Conservation (phyloP, 1,139 yeast genomes). For the Yamadazyma songkhlaensis region DNA sequence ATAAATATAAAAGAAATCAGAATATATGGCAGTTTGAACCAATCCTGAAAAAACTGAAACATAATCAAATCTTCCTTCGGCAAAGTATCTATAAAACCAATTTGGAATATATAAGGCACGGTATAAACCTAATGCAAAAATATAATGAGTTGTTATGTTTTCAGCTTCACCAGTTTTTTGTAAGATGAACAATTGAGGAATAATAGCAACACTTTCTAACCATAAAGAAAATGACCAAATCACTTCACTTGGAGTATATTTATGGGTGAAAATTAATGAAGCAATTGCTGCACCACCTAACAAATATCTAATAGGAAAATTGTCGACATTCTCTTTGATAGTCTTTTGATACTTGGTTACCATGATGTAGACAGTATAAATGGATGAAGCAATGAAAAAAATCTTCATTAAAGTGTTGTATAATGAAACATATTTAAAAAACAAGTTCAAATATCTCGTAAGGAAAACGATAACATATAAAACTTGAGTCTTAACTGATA, state of each 20-base stretch:
- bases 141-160: slow-evolving; percentile 84
- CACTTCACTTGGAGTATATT: slow-evolving; percentile 60
- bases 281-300: slow-evolving; percentile 59
- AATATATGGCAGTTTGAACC: slow-evolving; percentile 80
- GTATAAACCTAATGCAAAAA: slow-evolving; percentile 88
- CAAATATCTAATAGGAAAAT: slow-evolving; percentile 73
- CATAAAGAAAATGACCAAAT: slow-evolving; percentile 78
- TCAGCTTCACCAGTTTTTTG: slow-evolving; percentile 91
- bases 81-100: slow-evolving; percentile 85
- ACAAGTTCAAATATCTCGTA: slow-evolving; percentile 74
- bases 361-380: slow-evolving; percentile 76
- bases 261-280: slow-evolving; percentile 64
- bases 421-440: slow-evolving; percentile 58
- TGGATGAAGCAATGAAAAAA: slow-evolving; percentile 70
- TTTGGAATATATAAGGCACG: slow-evolving; percentile 88
- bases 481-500: slow-evolving; percentile 84
- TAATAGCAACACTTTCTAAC: slow-evolving; percentile 87
- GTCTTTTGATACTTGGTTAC: slow-evolving; percentile 56
- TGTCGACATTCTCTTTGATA: slow-evolving; percentile 56
- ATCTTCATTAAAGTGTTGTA: slow-evolving; percentile 83
- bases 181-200: slow-evolving; percentile 88
- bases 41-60: slow-evolving; percentile 77
- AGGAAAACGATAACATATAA: slow-evolving; percentile 75
- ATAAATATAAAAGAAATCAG: slow-evolving; percentile 93
- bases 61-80: slow-evolving; percentile 67